Percentiles rank a stretch among this genome's conserved stretches.
Evolutionary conservation across 2,329 filamentous ascomycete species (phyloP).

Genomic region (Thelonectria blattea): DNA sequence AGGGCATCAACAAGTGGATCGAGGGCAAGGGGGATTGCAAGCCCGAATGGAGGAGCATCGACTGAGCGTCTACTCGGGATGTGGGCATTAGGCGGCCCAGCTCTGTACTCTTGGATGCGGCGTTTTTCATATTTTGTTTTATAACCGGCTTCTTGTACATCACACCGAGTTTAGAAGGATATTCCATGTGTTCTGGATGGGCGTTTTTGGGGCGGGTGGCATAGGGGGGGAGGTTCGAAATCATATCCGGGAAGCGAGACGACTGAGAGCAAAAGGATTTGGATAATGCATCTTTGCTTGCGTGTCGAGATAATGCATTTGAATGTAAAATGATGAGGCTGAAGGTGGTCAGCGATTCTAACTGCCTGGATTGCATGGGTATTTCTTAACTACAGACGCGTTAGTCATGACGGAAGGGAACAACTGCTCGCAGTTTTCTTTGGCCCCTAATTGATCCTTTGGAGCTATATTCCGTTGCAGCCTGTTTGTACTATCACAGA

Average conservation of each 20-base stretch:
- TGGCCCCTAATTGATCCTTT: no score
- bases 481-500: no score
- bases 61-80: constrained; percentile 16
- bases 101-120: constrained; percentile 11
- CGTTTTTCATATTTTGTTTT: constrained; percentile 13
- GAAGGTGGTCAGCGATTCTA: no score
- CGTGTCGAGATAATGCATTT: no score
- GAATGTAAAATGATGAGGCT: no score
- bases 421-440: no score
- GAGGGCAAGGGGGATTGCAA: constrained; percentile 51
- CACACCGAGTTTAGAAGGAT: neutral
- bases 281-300: no score
- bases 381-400: no score
- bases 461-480: no score
- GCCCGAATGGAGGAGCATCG: constrained; percentile 48
- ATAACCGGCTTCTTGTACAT: neutral
- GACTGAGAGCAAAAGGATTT: neutral
- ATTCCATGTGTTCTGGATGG: neutral
- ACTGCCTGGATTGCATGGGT: no score
- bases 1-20: constrained; percentile 56
- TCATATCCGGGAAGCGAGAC: neutral
- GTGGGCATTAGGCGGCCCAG: neutral
- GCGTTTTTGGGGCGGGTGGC: constrained; percentile 1
- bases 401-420: no score
- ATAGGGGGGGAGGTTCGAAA: neutral